Evolutionary conservation across 2,329 filamentous ascomycete species (phyloP), one percentile per base, ranked within the genome.

Genomic region (Penicillium sp.): DNA sequence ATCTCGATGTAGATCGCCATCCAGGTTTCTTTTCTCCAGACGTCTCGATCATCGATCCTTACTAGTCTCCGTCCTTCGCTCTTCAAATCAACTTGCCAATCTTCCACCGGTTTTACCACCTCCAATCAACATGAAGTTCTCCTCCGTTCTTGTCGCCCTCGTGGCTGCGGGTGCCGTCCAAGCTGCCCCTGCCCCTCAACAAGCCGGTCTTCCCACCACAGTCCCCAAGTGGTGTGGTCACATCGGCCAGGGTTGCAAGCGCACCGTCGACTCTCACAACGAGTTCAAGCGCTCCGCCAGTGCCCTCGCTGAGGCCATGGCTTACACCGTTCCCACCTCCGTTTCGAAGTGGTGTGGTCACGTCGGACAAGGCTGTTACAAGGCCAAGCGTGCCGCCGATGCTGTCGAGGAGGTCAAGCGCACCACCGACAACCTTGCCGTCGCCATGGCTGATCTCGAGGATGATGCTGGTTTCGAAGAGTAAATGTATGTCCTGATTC

Each of bases 371-470:
- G 60, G 62, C 27, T 72, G 70, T 53, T 84, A 84, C 59, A 86
- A 81, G 25, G 80, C 84, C 59, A 76, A 77, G 56, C 83, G 87
- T 61, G 83, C 84, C 28, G 83, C 83, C 40, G 77, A 78, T 62
- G 82, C 82, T 4, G 86, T 86, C 65, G 77, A 83, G 60, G 72
- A 79, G 28, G 60, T 66, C 39, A 66, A 66, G 53, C 65, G 64
- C 54, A 61, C 64, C 31, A 61, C 63, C 38, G 64, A 67, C 42
- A 64, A 62, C 29, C 61, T 68, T 27, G 62, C 63, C 2, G 52
- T 62, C n/a, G 64, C 64, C 25, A 63, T 68, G 61, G 63, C 64
- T 53, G 61, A 58, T 27, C 52, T 68, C 34, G 59, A 65, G 18
- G 56, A 62, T 28, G 44, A 34, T 25, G 22, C 22, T 13, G 45